These are phyloP conservation scores for Heterobasidion parviporum DNA, from an alignment of 1,284 basidiomycete genomes.

Conservation along the genomic window DNA sequence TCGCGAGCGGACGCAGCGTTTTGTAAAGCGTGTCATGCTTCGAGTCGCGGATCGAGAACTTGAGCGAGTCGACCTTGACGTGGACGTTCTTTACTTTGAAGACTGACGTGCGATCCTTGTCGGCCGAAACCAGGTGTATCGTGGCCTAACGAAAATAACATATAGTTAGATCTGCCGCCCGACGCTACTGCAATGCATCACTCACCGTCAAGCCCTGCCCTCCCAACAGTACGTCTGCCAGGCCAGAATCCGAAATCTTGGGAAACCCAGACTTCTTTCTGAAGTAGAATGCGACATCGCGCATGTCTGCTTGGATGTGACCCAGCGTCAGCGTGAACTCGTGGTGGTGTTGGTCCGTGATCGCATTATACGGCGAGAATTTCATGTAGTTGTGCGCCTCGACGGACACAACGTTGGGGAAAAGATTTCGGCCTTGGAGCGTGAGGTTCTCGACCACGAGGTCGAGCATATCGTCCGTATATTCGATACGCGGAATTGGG, in stretches of 20 bases:
- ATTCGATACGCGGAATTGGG: conserved; percentile 89
- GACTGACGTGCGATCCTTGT: conserved; percentile 32
- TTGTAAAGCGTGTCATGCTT: conserved; percentile 93
- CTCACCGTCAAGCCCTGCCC: conserved; percentile 64
- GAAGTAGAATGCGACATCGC: conserved; percentile 87
- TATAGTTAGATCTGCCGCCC: conserved; percentile 1
- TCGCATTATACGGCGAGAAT: conserved; percentile 69
- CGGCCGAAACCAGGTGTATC: conserved; percentile 49
- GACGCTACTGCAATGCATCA: no score
- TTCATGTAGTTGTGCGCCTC: conserved; percentile 82
- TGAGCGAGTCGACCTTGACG: conserved; percentile 79
- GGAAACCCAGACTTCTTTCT: conserved; percentile 72
- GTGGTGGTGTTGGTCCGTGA: conserved; percentile 55
- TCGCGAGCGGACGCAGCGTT: conserved; percentile 68
- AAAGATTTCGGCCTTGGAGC: conserved; percentile 76
- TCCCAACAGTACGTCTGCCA: conserved; percentile 86
- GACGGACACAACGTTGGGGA: conserved; percentile 75
- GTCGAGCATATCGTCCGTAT: conserved; percentile 80
- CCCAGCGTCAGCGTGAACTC: conserved; percentile 64
- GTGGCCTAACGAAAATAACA: conserved; percentile 22
- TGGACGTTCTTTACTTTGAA: conserved; percentile 76
- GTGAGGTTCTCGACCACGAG: conserved; percentile 92
- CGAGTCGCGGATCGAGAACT: conserved; percentile 85
- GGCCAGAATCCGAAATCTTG: conserved; percentile 81
- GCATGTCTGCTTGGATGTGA: conserved; percentile 93